Evolutionary conservation across 208 protist genomes (phyloP), one percentile per base, ranked within the genome.

Genomic region (Lotmaria passim): DNA sequence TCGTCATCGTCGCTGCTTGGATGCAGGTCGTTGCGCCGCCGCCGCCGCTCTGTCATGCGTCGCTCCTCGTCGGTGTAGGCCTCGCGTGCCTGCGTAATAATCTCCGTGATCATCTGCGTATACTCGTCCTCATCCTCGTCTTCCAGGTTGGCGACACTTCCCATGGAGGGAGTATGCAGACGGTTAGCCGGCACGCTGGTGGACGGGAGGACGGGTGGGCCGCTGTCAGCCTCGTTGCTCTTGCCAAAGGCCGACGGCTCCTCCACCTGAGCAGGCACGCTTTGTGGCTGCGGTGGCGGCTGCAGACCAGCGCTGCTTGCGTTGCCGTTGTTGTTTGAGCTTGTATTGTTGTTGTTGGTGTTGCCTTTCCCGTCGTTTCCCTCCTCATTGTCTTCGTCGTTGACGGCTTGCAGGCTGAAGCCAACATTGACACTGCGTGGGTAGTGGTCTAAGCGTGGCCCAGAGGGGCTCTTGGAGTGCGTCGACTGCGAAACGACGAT

Each of bases 401-500:
- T 70, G 7, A 74, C 80, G 7, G 69, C 68, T 33, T 71, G 59
- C 30, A 75, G 36, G 31, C 47, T 61, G 30, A 75, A 74, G 36
- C 75, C 75, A 0, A 62, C 23, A 47, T 79, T 79, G 1, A 70
- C 52, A 24, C 57, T 79, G 19, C 67, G 68, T 7, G 50, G 55
- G 53, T 81, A 81, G 57, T 69, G 61, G 30, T 81, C 72, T 11
- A 81, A 63, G 55, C 59, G 69, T 17, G 76, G 76, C 0, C 69
- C 76, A 2, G 76, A 81, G 0, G 76, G 69, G 30, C 76, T 81
- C 65, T 77, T 75, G 5, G 77, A 82, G 21, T 73, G 52, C 24
- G 71, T 66, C 14, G 50, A 47, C 8, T 64, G 43, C 1, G 77
- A 78, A 0, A 43, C 57, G 21, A 43, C 57, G 11, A 48, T 51